Evolutionary conservation across 805 yeast species (phyloP).

Genomic region (Sugiyamaella chiloensis): DNA sequence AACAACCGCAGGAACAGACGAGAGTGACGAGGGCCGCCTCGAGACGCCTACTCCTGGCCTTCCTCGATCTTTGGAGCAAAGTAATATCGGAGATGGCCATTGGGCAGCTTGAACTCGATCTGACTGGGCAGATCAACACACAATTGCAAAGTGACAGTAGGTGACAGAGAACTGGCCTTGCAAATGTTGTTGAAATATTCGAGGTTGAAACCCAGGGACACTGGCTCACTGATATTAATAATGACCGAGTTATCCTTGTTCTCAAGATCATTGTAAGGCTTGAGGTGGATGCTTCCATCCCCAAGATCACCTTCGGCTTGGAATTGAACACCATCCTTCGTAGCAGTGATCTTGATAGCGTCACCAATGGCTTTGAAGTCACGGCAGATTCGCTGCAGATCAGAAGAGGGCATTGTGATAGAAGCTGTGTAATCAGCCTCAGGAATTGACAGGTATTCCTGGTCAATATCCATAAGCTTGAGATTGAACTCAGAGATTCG

Average conservation of each 20-base stretch:
- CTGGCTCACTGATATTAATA: constrained; percentile 81
- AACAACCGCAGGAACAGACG: too few species aligned
- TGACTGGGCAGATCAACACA: constrained; percentile 91
- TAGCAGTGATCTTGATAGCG: constrained; percentile 77
- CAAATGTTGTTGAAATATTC: constrained; percentile 88
- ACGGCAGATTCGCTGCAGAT: constrained; percentile 84
- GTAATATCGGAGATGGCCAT: constrained; percentile 92
- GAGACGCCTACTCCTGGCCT: constrained; percentile 43
- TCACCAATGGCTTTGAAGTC: constrained; percentile 86
- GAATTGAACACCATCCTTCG: constrained; percentile 90
- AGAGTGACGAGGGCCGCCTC: too few species aligned
- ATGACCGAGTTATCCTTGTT: constrained; percentile 66
- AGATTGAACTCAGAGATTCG: constrained; percentile 88
- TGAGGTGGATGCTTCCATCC: constrained; percentile 77
- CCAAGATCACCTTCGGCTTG: constrained; percentile 90
- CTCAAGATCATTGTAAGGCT: constrained; percentile 80
- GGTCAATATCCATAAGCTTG: constrained; percentile 94
- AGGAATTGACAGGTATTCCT: constrained; percentile 89
- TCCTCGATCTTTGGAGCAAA: constrained; percentile 98
- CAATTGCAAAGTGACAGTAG: constrained; percentile 75
- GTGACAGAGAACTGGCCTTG: constrained; percentile 79
- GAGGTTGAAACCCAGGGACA: constrained; percentile 84
- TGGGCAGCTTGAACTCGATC: constrained; percentile 85
- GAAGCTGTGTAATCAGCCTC: constrained; percentile 89
- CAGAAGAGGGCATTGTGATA: constrained; percentile 81